phyloP scores from a whole-genome alignment of 257 asterid genomes.

The Solanum pimpinellifolium region DNA sequence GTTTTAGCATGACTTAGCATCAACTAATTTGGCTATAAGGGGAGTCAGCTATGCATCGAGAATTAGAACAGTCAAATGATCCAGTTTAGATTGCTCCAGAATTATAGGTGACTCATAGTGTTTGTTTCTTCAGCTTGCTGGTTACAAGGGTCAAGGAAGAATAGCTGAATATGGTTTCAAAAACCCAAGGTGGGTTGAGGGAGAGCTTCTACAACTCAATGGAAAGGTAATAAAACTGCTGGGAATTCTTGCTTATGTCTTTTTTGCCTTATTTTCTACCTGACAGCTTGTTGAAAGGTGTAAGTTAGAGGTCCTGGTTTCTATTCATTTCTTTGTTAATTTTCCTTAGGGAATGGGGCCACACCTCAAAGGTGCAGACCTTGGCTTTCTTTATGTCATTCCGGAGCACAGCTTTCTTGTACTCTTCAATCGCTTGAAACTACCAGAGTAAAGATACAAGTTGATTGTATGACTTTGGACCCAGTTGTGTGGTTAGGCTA shows the following conservation, averaged over 20 bases:
- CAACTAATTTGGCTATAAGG: not conserved
- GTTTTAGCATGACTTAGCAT: not conserved
- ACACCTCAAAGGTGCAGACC: constrained; percentile 80
- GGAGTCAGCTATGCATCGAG: not conserved
- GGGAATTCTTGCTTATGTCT: not conserved
- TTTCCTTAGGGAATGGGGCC: constrained; percentile 68
- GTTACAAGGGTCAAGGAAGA: constrained; percentile 90
- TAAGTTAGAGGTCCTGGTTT: not conserved
- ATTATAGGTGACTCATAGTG: not conserved
- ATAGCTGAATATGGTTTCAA: constrained; percentile 79
- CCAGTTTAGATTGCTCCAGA: constrained; percentile 3
- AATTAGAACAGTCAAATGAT: not conserved
- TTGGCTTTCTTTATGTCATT: constrained; percentile 76
- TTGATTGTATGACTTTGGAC: not conserved
- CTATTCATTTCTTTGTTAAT: not conserved
- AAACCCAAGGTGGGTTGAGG: constrained; percentile 91
- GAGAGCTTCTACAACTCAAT: constrained; percentile 82
- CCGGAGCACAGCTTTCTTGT: constrained; percentile 94
- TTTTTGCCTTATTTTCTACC: not conserved
- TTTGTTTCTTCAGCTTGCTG: constrained; percentile 48
- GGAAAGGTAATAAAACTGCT: constrained; percentile 53
- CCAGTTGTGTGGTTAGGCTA: not conserved
- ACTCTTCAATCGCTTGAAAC: constrained; percentile 73
- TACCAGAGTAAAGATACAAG: constrained; percentile 46
- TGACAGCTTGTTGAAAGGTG: not conserved